These are phyloP conservation scores for Mycena maculata DNA, from an alignment of 768 basidiomycete genomes.

Conservation along the genomic window DNA sequence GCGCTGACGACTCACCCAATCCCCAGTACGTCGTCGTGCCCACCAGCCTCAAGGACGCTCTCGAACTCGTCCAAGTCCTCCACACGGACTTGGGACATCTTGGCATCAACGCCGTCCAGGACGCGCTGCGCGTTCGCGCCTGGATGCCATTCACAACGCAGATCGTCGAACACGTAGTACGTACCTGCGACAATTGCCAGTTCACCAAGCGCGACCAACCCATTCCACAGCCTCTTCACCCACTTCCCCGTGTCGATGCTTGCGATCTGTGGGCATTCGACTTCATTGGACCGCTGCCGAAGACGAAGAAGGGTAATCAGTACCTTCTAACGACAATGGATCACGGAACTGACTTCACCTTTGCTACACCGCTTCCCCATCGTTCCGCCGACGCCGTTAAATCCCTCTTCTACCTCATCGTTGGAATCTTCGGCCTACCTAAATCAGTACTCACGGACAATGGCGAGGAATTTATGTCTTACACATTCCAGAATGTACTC, in stretches of 20 bases:
- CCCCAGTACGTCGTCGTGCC: too few relatives aligned
- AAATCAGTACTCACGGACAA: conserved; percentile 39
- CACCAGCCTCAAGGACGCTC: too few relatives aligned
- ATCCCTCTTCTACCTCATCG: too few relatives aligned
- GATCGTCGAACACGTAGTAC: conserved; percentile 26
- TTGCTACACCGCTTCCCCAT: conserved; percentile 10
- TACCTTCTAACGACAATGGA: conserved; percentile 37
- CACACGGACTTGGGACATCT: conserved; percentile 35
- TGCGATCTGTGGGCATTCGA: conserved; percentile 36
- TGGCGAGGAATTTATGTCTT: conserved; percentile 38
- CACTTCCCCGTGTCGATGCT: conserved; percentile 33
- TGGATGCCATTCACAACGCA: conserved; percentile 23
- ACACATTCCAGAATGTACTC: conserved; percentile 26
- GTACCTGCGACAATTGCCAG: conserved; percentile 36
- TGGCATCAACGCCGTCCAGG: conserved; percentile 30
- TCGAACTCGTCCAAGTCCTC: too few relatives aligned
- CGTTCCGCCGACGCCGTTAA: too few relatives aligned
- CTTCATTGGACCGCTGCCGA: conserved; percentile 35
- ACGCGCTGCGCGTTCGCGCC: conserved; percentile 24
- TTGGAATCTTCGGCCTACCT: too few relatives aligned
- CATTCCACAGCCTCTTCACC: conserved; percentile 33
- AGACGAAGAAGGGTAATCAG: conserved; percentile 31
- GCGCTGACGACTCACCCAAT: too few relatives aligned
- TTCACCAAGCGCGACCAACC: conserved; percentile 32
- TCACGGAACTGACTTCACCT: conserved; percentile 27